Percentiles rank a stretch among this genome's conserved stretches.
These are phyloP conservation scores for Zymoseptoria brevis DNA, from an alignment of 2,329 filamentous ascomycete genomes.

Conservation along the genomic window DNA sequence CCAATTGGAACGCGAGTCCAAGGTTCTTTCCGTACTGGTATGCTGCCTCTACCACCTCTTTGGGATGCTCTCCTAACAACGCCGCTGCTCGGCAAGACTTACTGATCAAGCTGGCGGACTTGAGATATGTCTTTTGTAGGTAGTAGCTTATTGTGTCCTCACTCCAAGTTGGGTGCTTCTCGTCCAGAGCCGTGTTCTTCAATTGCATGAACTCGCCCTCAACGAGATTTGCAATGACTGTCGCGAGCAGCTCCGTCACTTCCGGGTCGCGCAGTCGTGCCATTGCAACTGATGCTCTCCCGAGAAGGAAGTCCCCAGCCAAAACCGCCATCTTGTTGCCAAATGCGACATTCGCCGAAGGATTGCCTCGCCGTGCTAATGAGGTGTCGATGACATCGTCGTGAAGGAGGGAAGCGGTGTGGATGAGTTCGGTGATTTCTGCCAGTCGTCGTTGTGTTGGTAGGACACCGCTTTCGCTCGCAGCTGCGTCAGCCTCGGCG, in stretches of 20 bases:
- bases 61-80: conserved; percentile 68
- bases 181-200: conserved; percentile 87
- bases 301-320: conserved; percentile 92
- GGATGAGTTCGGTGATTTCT: conserved; percentile 95
- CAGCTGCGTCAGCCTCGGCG: conserved; percentile 35
- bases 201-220: conserved; percentile 99
- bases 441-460: conserved; percentile 88
- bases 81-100: conserved; percentile 91
- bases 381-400: conserved; percentile 98
- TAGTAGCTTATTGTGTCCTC: conserved; percentile 90
- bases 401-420: conserved; percentile 91
- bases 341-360: conserved; percentile 88
- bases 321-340: conserved; percentile 99
- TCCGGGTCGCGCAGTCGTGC: conserved; percentile 86
- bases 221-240: conserved; percentile 93
- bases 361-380: conserved; percentile 69
- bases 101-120: conserved; percentile 89
- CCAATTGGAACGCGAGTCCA: conserved; percentile 90
- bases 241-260: conserved; percentile 87
- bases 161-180: conserved; percentile 74
- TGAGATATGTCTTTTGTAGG: conserved; percentile 95
- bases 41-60: conserved; percentile 76
- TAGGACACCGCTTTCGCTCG: conserved; percentile 60
- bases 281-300: conserved; percentile 84
- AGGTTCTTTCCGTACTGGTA: conserved; percentile 91